A percentile compares a stretch with the other conserved stretches of the same genome.
Conservation (phyloP, 2,329 filamentous ascomycete species). For the Polytolypa hystricis region DNA sequence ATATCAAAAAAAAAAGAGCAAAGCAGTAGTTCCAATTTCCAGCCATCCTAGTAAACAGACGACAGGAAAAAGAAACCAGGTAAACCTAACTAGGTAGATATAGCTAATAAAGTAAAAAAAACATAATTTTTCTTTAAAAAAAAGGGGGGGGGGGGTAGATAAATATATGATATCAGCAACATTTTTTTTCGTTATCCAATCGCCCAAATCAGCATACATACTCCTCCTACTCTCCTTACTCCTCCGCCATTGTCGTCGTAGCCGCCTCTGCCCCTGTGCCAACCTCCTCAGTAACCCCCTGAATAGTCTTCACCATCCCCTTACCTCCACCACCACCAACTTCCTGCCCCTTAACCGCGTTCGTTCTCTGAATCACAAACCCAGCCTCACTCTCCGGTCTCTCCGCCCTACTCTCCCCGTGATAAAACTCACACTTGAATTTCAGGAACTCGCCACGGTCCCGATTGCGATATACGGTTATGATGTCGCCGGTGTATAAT, state of each 20-base stretch:
- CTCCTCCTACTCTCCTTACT: not conserved
- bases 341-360: constrained; percentile 5
- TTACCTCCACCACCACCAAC: not conserved
- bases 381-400: constrained; percentile 32
- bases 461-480: constrained; percentile 57
- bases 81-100: not conserved
- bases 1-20: not conserved
- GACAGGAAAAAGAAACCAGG: not conserved
- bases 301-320: constrained; percentile 1
- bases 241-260: not conserved
- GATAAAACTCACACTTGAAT: constrained; percentile 36
- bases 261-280: not conserved
- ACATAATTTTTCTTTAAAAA: no score
- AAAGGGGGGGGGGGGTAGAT: no score
- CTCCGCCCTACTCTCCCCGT: constrained; percentile 32
- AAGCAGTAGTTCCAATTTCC: not conserved
- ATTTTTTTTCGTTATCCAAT: no score
- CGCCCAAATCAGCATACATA: no score
- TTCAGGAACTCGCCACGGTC: constrained; percentile 28
- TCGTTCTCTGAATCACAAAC: constrained; percentile 30
- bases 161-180: no score
- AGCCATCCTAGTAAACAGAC: not conserved
- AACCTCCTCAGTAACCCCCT: not conserved
- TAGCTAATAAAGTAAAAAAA: no score
- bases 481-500: constrained; percentile 64